Evolutionary conservation across 2,329 filamentous ascomycete genomes (phyloP).

Genomic region (Teratosphaeria destructans): DNA sequence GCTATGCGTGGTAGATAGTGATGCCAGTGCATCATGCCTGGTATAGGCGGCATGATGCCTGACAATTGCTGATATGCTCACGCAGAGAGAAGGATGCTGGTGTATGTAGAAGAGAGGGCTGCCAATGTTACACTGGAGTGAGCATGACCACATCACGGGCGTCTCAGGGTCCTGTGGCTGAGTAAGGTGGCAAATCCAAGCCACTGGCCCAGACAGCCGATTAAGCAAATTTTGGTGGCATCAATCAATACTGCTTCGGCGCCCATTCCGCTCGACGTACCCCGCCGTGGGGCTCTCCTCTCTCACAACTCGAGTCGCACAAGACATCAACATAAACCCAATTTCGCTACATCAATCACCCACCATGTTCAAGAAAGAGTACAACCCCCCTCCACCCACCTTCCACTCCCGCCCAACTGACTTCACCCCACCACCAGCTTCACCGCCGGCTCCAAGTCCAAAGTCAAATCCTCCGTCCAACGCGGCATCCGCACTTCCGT

Average conservation of each 20-base stretch:
- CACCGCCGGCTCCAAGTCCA: conserved; percentile 70
- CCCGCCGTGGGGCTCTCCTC: neutral
- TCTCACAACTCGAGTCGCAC: neutral
- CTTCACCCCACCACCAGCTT: conserved; percentile 44
- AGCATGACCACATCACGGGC: neutral
- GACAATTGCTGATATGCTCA: neutral
- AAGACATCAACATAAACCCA: neutral
- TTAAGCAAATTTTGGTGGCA: neutral
- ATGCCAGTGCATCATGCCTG: conserved; percentile 26
- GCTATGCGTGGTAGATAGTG: conserved; percentile 25
- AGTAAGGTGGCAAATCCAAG: neutral
- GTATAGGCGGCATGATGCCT: conserved; percentile 26
- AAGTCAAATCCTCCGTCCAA: conserved; percentile 95
- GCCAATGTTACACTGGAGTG: neutral
- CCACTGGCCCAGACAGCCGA: no score
- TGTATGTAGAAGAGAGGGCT: neutral
- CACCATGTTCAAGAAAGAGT: conserved; percentile 90
- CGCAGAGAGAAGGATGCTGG: neutral
- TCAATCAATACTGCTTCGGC: neutral
- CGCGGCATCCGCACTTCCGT: conserved; percentile 75
- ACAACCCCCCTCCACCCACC: conserved; percentile 48
- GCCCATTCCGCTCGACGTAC: neutral
- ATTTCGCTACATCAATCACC: neutral
- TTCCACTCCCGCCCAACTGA: no score
- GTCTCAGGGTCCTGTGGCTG: neutral